Percentiles rank a stretch among this genome's conserved stretches.
phyloP scores from a whole-genome alignment of 2,329 filamentous ascomycete species.

The Beauveria bassiana region DNA sequence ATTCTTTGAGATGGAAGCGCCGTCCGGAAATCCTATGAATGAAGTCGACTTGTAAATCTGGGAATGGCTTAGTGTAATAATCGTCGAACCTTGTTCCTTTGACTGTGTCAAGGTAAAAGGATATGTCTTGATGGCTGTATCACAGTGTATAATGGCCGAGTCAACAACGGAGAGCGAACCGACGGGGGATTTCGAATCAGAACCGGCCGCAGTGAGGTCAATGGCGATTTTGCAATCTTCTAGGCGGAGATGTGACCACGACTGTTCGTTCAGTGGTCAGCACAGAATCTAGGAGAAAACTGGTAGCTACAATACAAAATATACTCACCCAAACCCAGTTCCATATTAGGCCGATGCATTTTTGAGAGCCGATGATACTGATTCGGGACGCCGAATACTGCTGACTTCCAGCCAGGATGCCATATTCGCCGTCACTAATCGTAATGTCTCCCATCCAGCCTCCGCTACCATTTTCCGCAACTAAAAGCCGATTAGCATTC shows the following conservation, averaged over 20 bases:
- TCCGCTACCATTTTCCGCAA: constrained; percentile 8
- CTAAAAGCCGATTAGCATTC: neutral
- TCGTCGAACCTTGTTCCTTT: neutral
- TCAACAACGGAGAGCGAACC: neutral
- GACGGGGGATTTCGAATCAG: neutral
- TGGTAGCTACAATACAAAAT: neutral
- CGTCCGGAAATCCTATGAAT: neutral
- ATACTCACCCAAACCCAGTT: neutral
- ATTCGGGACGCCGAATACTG: neutral
- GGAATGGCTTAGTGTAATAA: neutral
- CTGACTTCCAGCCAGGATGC: neutral
- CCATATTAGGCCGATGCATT: neutral
- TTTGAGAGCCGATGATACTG: neutral
- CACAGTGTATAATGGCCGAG: neutral
- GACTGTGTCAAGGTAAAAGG: neutral
- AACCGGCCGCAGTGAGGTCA: neutral
- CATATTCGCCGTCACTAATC: neutral
- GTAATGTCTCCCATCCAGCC: constrained; percentile 1
- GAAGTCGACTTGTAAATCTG: neutral
- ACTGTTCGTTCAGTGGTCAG: neutral
- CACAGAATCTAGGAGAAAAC: neutral
- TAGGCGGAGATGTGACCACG: neutral
- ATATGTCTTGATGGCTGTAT: neutral
- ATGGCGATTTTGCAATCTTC: neutral
- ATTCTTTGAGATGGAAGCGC: neutral